Conservation (phyloP, 1,139 yeast genomes). For the Kurtzmaniella quercitrusa region DNA sequence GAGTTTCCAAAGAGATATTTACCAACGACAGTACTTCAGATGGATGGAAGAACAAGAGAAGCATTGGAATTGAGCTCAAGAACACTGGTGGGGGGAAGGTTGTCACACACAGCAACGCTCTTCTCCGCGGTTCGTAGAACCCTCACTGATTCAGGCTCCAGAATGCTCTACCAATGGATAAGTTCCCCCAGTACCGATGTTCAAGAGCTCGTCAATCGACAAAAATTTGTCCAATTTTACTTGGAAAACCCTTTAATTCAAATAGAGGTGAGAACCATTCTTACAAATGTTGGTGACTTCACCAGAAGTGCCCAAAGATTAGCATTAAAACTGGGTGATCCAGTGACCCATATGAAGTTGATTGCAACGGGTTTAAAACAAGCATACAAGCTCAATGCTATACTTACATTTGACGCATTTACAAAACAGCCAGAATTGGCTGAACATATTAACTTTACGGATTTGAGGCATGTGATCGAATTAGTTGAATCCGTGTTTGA, state of each 20-base stretch:
- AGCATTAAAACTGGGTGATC: constrained; percentile 34
- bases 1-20: constrained; percentile 37
- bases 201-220: constrained; percentile 55
- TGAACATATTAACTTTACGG: constrained; percentile 4
- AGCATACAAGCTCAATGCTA: constrained; percentile 20
- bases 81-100: constrained; percentile 48
- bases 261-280: constrained; percentile 19
- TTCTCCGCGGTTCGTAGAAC: constrained; percentile 67
- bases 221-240: constrained; percentile 56
- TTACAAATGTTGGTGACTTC: constrained; percentile 34
- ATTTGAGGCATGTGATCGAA: constrained; percentile 17
- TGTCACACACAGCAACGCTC: constrained; percentile 63
- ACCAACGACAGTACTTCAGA: constrained; percentile 57
- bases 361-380: constrained; percentile 31
- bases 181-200: constrained; percentile 71
- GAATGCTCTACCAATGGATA: constrained; percentile 77
- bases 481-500: constrained; percentile 28
- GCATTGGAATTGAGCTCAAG: constrained; percentile 67
- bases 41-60: constrained; percentile 78
- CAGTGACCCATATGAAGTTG: constrained; percentile 25
- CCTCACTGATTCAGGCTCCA: constrained; percentile 74
- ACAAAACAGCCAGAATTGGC: constrained; percentile 9
- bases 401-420: constrained; percentile 17
- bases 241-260: constrained; percentile 34
- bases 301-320: constrained; percentile 36